phyloP scores from a whole-genome alignment of 352 stramenopile species.

The Globisporangium mamillatum region DNA sequence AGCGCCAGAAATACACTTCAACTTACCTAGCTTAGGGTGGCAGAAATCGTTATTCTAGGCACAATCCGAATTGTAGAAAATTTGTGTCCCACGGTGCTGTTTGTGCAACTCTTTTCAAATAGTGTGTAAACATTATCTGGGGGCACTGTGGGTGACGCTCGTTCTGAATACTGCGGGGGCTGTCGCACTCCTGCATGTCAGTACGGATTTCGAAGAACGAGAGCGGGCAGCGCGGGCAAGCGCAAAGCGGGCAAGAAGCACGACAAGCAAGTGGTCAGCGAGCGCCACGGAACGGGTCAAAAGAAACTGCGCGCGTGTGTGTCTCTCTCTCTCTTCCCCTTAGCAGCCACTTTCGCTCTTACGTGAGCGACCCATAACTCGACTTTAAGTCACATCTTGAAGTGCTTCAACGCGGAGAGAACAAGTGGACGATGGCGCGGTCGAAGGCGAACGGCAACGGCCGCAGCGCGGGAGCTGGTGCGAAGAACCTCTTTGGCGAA shows the following conservation, averaged over 20 bases:
- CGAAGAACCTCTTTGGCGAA: slow-evolving; percentile 37
- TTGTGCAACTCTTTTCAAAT: neutral
- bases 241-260: neutral
- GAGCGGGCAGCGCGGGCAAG: neutral
- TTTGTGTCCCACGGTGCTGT: neutral
- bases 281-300: neutral
- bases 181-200: slow-evolving; percentile 3
- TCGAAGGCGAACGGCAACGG: slow-evolving; percentile 12
- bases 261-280: neutral
- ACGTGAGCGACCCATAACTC: neutral
- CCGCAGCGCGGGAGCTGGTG: neutral
- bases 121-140: slow-evolving; percentile 4
- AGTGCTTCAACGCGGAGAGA: neutral
- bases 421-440: slow-evolving; percentile 9
- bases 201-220: neutral
- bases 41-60: neutral
- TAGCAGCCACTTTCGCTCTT: neutral
- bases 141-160: slow-evolving; percentile 1
- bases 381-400: neutral
- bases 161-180: neutral
- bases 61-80: neutral
- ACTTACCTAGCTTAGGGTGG: neutral
- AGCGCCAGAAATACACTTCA: slow-evolving; percentile 3
- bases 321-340: neutral
- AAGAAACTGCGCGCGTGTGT: neutral